Base-by-base conservation (phyloP, 139 green algal species). In the Pleodorina starrii region DNA sequence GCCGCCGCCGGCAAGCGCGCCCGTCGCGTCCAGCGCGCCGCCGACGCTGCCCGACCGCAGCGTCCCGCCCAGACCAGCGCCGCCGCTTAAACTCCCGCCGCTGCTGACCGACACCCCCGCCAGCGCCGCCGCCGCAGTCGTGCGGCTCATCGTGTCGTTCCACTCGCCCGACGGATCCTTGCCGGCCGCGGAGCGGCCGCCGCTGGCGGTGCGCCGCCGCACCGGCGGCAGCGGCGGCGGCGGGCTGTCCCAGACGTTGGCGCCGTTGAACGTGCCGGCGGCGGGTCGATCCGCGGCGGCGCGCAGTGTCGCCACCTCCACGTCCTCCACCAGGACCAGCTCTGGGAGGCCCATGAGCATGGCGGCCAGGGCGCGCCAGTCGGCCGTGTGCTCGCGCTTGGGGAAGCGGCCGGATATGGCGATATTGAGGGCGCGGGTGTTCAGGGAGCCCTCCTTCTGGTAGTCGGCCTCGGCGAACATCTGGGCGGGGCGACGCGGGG, bases 391-490 rank as follows among this genome's bases (percentile, higher is more conserved):
- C 72, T 90, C 71, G 50, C 91, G 91, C 71, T 93, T 93, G 40
- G 91, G 91, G 59, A 92, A 93, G 32, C 91, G 88, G 14, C 79
- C 91, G 42, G 87, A 90, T 35, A 93, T 80, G 5, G 91, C 91
- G 80, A 90, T 90, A 46, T 59, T 79, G 2, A 93, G 32, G 4
- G 77, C 78, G 21, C 85, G 75, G 1, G 78, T 72, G 66, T 92
- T 72, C 40, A 93, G 59, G 29, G 88, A 92, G 57, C 91, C 88
- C 60, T 93, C 91, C 57, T 90, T 73, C 44, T 90, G 89, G 72
- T 90, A 92, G 72, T 93, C 91, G 29, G 87, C 91, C 68, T 93
- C 91, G 6, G 68, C 46, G 50, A 93, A 93, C 51, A 93, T 72
- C 68, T 87, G 68, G 21, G 44, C 36, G 12, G 57, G 57, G 57